Evolutionary conservation across 768 basidiomycete species (phyloP).

Genomic region (Mycena rosella): DNA sequence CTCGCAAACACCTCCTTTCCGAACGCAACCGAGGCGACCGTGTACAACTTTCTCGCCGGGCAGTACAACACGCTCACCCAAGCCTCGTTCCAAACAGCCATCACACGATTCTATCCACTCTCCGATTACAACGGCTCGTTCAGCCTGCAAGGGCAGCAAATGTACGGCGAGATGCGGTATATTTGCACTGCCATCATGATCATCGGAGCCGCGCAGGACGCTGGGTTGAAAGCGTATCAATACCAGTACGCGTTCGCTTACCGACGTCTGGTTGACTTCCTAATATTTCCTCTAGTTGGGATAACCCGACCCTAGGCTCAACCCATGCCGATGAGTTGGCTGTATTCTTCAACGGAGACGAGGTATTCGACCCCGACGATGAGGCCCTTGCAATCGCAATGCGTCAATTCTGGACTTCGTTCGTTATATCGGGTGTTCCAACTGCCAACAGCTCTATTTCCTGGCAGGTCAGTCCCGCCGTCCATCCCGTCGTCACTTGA

Average conservation of each 20-base stretch:
- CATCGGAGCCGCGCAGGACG: slow-evolving; percentile 40
- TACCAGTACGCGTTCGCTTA: slow-evolving; percentile 50
- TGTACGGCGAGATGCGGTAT: slow-evolving; percentile 60
- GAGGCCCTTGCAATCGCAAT: slow-evolving; percentile 51
- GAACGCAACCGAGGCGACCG: slow-evolving; percentile 52
- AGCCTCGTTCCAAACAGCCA: slow-evolving; percentile 45
- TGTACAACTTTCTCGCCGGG: slow-evolving; percentile 57
- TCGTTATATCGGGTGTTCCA: slow-evolving; percentile 51
- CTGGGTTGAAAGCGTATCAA: slow-evolving; percentile 46
- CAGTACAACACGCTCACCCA: slow-evolving; percentile 52
- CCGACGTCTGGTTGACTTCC: neutral
- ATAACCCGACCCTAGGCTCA: slow-evolving; percentile 56
- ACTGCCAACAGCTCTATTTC: slow-evolving; percentile 33
- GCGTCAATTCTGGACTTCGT: slow-evolving; percentile 56
- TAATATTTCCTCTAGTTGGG: slow-evolving; percentile 43
- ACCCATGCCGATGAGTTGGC: slow-evolving; percentile 52
- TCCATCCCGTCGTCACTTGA: neutral
- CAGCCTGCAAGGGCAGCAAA: slow-evolving; percentile 57
- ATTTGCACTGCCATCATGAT: slow-evolving; percentile 58
- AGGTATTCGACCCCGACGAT: slow-evolving; percentile 43
- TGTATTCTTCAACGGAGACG: slow-evolving; percentile 50
- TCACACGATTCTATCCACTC: slow-evolving; percentile 51
- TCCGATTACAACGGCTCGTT: slow-evolving; percentile 48
- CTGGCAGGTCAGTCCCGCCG: slow-evolving; percentile 47
- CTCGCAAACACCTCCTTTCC: slow-evolving; percentile 55